Evolutionary conservation across 2,329 filamentous ascomycete species (phyloP).

Genomic region (Fusarium nelsonii): DNA sequence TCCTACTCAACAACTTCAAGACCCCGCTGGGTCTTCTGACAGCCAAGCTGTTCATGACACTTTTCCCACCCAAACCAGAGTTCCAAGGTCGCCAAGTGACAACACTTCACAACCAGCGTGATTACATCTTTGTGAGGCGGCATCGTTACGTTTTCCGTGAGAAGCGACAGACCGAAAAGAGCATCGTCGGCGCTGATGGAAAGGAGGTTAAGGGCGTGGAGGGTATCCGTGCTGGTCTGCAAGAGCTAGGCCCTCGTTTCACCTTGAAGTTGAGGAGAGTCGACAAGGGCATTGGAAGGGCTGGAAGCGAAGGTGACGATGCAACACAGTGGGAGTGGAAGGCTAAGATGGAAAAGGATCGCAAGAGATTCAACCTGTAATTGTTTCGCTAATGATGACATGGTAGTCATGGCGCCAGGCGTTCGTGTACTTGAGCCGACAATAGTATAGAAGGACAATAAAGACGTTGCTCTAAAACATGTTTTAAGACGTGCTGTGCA

Average conservation of each 20-base stretch:
- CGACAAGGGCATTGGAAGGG: constrained; percentile 84
- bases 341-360: constrained; percentile 90
- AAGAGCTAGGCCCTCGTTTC: constrained; percentile 85
- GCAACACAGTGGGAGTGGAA: constrained; percentile 98
- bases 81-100: constrained; percentile 89
- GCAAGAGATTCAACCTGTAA: constrained; percentile 93
- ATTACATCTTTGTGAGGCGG: constrained; percentile 93
- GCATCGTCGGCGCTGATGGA: constrained; percentile 83
- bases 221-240: constrained; percentile 85
- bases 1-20: constrained; percentile 93
- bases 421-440: constrained; percentile 29
- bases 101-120: constrained; percentile 93
- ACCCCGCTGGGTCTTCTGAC: constrained; percentile 91
- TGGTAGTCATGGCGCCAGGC: constrained; percentile 22
- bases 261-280: constrained; percentile 87
- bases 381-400: constrained; percentile 13
- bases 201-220: constrained; percentile 87
- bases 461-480: background rate
- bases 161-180: constrained; percentile 87
- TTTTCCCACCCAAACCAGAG: constrained; percentile 80
- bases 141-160: constrained; percentile 95
- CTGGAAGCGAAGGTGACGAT: constrained; percentile 75
- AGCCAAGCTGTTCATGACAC: constrained; percentile 78
- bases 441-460: constrained; percentile 14
- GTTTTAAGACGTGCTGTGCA: background rate